Evolutionary conservation across 1,284 basidiomycete species (phyloP).

Genomic region (Moesziomyces parantarcticus): DNA sequence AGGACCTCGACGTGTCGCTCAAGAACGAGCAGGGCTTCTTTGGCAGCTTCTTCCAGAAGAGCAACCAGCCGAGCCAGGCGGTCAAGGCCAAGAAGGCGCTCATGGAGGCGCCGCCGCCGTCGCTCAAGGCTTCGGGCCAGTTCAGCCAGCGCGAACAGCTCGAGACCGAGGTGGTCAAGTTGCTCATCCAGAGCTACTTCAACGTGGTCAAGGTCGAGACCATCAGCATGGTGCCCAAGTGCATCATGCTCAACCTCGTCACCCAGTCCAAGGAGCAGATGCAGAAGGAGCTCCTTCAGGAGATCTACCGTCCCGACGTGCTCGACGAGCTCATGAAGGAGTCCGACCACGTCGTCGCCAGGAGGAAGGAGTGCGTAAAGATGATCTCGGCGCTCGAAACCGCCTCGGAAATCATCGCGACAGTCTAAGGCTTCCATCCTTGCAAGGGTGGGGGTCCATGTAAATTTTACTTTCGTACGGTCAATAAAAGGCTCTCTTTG

Average conservation of each 20-base stretch:
- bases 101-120: slow-evolving; percentile 89
- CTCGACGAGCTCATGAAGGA: slow-evolving; percentile 67
- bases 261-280: slow-evolving; percentile 91
- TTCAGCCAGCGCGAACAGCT: slow-evolving; percentile 94
- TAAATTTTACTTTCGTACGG: slow-evolving; percentile 12
- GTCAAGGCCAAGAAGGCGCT: slow-evolving; percentile 74
- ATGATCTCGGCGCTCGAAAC: slow-evolving; percentile 67
- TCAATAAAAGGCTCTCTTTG: too few relatives aligned
- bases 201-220: slow-evolving; percentile 89
- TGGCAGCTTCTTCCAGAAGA: slow-evolving; percentile 86
- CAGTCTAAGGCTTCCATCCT: slow-evolving; percentile 47
- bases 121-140: slow-evolving; percentile 91
- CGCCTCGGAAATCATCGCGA: slow-evolving; percentile 65
- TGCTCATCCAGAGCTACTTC: slow-evolving; percentile 68
- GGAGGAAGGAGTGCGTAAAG: slow-evolving; percentile 67
- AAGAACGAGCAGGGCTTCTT: slow-evolving; percentile 91
- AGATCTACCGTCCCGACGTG: slow-evolving; percentile 64
- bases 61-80: slow-evolving; percentile 72
- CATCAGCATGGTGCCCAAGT: slow-evolving; percentile 97
- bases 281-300: slow-evolving; percentile 81
- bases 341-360: slow-evolving; percentile 64
- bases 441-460: not conserved
- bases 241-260: slow-evolving; percentile 92
- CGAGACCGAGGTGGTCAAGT: slow-evolving; percentile 98
- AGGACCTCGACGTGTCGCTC: slow-evolving; percentile 88